Base-by-base conservation (phyloP, 2,329 filamentous ascomycete species). In the Fusarium sororula region DNA sequence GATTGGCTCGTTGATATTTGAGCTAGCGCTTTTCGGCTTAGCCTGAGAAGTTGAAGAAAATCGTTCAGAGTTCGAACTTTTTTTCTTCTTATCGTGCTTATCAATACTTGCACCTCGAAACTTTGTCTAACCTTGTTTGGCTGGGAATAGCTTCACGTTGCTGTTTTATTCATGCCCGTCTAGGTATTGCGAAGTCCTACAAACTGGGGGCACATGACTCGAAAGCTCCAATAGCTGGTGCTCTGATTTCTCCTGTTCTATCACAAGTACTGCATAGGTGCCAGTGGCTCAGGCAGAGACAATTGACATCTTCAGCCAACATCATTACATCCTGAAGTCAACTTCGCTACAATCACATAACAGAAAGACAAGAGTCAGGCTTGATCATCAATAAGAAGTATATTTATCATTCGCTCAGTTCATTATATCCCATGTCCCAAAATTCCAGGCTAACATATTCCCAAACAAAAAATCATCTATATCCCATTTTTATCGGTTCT, bases 11-110 rank as follows among this genome's bases (percentile, higher is more conserved):
- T 1, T 0, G 0, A 0, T 0, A 0, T 0, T 0, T 0, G 1
- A 4, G n/a, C 63, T 78, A 78, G 47, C 68, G 20, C 4, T 1
- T 20, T 55, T 9, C 0, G 38, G 66, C 12, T 26, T 78, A 75
- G 68, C 7, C 3, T 6, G 1, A 0, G 3, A 22, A 24, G 5
- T 7, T 37, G 65, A 63, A 70, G 73, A 74, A 72, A 78, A 75
- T 66, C 68, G 48, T 50, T 57, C 66, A 75, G 72, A 66, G 47
- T 67, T 70, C 28, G 30, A 78, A 70, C 71, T 78, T 77, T 77
- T 77, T 75, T 78, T 75, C 72, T 67, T 41, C 67, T 78, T 78
- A 78, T 78, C 77, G 63, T 22, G 64, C 75, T 77, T 74, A 75
- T 75, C 74, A 58, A 50, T 58, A 18, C 13, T n/a, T 14, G 18